Base-by-base conservation (phyloP, 2,329 filamentous ascomycete genomes). In the Aspergillus tanneri region DNA sequence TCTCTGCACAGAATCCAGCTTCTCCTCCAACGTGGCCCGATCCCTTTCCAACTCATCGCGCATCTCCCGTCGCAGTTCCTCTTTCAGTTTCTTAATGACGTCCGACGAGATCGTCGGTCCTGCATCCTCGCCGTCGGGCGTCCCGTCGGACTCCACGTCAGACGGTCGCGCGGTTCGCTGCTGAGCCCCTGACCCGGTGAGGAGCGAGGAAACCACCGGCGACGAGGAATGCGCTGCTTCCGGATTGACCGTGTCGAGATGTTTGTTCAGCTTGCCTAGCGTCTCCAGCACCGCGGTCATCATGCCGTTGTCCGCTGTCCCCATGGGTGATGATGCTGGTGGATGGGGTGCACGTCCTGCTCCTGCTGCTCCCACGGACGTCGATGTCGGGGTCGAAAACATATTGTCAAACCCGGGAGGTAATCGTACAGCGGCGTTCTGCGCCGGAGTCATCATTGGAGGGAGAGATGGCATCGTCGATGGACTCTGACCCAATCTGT, bases 391-490 rank as follows among this genome's bases (percentile, higher is more conserved):
- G 22, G 53, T 62, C 5, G 60, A 54, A 48, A 71, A 72, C 65
- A 72, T 70, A 9, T 60, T 67, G 24, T 70, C 69, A 43, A 68
- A 72, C 1, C 69, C 69, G 12, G 68, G 65, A 1, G 69, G 69
- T 19, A 72, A 45, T 24, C 61, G 62, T 30, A 66, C 56, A 7
- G 56, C 50, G n/a, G 36, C 52, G 41, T 61, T 23, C n/a, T 41
- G 49, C 18, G 46, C 43, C 11, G 45, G 34, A 10, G 46, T 42
- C 1, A 42, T 36, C n/a, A 53, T 46, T 21, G 34, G 50, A 30
- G 8, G 43, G n/a, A 16, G 39, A 14, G 23, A 42, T 12, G 21
- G 40, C 23, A 14, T 41, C 24, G 37, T 34, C n/a, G 27, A 39
- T 49, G 18, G 32, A 11, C 25, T 47, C 7, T 41, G 44, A 10